A percentile compares a stretch with the other conserved stretches of the same genome.
phyloP scores from a whole-genome alignment of 2,329 filamentous ascomycete genomes.

The Rugonectria rugulosa region DNA sequence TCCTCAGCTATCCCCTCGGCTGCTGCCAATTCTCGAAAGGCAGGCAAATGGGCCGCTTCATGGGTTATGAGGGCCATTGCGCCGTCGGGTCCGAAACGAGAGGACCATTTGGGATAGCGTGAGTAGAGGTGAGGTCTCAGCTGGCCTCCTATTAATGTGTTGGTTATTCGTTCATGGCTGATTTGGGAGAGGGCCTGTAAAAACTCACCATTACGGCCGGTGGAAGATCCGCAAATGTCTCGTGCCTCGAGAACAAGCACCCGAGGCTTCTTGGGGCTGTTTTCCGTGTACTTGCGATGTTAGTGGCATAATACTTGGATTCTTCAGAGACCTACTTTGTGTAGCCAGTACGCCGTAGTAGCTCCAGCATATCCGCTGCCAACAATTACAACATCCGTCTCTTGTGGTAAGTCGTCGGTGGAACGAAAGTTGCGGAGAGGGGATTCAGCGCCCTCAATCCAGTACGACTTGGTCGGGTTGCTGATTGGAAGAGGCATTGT shows the following conservation, averaged over 20 bases:
- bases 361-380: conserved; percentile 21
- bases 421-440: conserved; percentile 19
- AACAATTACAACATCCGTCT: conserved; percentile 16
- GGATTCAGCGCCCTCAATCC: conserved; percentile 18
- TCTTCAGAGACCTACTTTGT: too few relatives aligned
- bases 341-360: conserved; percentile 18
- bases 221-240: conserved; percentile 20
- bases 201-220: conserved; percentile 16
- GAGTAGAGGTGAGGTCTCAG: conserved; percentile 20
- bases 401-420: background rate
- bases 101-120: conserved; percentile 10
- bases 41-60: conserved; percentile 19
- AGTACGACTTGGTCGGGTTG: conserved; percentile 22
- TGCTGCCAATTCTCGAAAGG: conserved; percentile 8
- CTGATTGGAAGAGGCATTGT: conserved; percentile 18
- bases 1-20: conserved; percentile 16
- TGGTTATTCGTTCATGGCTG: too few relatives aligned
- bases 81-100: conserved; percentile 6
- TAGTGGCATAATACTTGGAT: too few relatives aligned
- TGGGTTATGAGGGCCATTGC: conserved; percentile 16
- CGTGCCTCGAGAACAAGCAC: conserved; percentile 19
- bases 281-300: conserved; percentile 4
- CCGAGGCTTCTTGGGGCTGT: background rate
- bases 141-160: too few relatives aligned
- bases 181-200: background rate